Percentiles rank a stretch among this genome's conserved stretches.
Conservation (phyloP, 805 yeast genomes). For the Candida dajiaensis region DNA sequence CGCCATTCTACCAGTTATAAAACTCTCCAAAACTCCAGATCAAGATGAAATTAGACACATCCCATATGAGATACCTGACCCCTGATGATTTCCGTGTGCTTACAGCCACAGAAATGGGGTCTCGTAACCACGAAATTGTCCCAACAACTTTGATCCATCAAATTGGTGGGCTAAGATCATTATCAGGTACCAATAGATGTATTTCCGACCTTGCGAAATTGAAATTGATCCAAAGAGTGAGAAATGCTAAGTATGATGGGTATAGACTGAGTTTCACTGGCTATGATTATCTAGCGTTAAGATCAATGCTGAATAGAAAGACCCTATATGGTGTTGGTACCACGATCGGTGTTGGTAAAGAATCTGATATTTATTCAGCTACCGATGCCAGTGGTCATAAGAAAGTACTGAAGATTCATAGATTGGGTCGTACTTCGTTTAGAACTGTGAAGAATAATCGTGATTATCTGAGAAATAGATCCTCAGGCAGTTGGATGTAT, state of each 20-base stretch:
- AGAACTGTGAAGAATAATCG: slow-evolving; percentile 88
- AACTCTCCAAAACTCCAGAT: not conserved
- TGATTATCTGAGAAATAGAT: slow-evolving; percentile 72
- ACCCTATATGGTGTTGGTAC: slow-evolving; percentile 75
- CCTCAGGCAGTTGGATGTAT: slow-evolving; percentile 88
- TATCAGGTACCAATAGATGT: slow-evolving; percentile 70
- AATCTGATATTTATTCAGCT: slow-evolving; percentile 88
- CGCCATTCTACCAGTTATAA: not conserved
- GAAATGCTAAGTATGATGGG: slow-evolving; percentile 95
- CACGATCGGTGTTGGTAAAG: slow-evolving; percentile 95
- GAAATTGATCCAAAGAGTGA: slow-evolving; percentile 65
- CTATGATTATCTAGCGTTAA: slow-evolving; percentile 86
- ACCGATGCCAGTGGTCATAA: slow-evolving; percentile 60
- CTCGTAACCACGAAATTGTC: slow-evolving; percentile 89
- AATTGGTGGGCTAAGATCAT: slow-evolving; percentile 69
- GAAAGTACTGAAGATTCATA: slow-evolving; percentile 80
- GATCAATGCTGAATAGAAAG: slow-evolving; percentile 70
- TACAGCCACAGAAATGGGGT: slow-evolving; percentile 85
- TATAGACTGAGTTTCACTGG: slow-evolving; percentile 85
- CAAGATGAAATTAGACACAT: slow-evolving; percentile 83
- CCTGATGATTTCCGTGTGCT: slow-evolving; percentile 87
- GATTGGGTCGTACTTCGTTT: slow-evolving; percentile 92
- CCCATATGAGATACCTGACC: slow-evolving; percentile 90
- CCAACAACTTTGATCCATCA: slow-evolving; percentile 83
- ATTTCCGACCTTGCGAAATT: slow-evolving; percentile 85